Conservation (phyloP, 176 grass and related monocot genomes). For the Ensete ventricosum region DNA sequence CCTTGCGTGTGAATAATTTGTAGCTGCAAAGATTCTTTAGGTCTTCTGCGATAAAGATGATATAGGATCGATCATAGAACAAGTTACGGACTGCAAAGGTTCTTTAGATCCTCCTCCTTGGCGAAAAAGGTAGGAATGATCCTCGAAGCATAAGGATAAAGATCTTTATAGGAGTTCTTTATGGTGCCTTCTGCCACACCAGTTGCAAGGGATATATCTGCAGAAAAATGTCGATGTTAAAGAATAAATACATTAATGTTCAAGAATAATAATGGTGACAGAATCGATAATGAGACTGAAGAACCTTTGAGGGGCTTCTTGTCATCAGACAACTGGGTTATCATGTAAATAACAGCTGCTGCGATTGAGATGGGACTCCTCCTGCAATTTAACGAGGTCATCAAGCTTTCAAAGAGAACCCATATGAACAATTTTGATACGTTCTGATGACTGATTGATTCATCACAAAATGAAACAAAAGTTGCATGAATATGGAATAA, state of each 20-base stretch:
- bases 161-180: constrained; percentile 15
- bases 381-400: not conserved
- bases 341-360: constrained; percentile 20
- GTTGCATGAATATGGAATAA: too few relatives aligned
- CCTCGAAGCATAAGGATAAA: constrained; percentile 15
- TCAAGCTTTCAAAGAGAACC: not conserved
- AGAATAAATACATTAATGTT: too few relatives aligned
- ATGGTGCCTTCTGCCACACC: constrained; percentile 18
- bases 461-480: too few relatives aligned
- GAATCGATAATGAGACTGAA: not conserved
- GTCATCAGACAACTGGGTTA: constrained; percentile 16
- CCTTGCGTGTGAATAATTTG: not conserved
- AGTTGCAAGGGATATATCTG: constrained; percentile 16
- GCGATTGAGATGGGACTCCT: constrained; percentile 18
- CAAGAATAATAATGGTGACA: not conserved
- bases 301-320: constrained; percentile 19
- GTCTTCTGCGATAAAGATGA: not conserved
- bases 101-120: constrained; percentile 20
- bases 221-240: not conserved
- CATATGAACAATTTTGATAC: too few relatives aligned
- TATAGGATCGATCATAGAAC: not conserved
- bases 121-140: constrained; percentile 6
- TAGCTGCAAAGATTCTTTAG: not conserved
- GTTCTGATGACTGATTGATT: too few relatives aligned
- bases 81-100: constrained; percentile 12